These are phyloP conservation scores for Camellia granthamiana DNA, from an alignment of 148 eudicot species.

Conservation along the genomic window DNA sequence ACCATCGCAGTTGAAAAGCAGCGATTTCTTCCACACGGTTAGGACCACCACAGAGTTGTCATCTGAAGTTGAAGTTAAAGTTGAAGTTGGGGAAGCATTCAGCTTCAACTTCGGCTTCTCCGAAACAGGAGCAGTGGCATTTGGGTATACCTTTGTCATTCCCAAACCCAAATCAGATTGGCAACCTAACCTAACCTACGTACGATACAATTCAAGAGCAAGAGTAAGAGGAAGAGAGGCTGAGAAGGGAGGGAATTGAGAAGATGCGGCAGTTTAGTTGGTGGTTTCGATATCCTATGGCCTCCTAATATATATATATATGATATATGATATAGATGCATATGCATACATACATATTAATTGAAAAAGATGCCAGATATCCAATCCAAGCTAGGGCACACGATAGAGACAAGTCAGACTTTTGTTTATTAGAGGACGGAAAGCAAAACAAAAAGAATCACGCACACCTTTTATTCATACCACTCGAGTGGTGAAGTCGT, in stretches of 20 bases:
- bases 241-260: too few species aligned
- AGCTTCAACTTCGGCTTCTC: neutral
- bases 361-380: too few species aligned
- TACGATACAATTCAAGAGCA: neutral
- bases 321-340: neutral
- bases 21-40: slow-evolving; percentile 80
- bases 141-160: slow-evolving; percentile 37
- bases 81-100: neutral
- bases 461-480: too few species aligned
- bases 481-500: neutral
- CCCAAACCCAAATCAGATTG: neutral
- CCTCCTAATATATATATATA: too few species aligned
- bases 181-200: neutral
- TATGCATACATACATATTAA: too few species aligned
- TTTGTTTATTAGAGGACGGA: neutral
- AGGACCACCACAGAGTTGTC: slow-evolving; percentile 31
- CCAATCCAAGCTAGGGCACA: too few species aligned
- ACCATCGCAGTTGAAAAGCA: slow-evolving; percentile 63
- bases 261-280: too few species aligned
- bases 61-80: neutral
- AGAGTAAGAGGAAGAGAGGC: neutral
- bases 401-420: too few species aligned
- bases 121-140: slow-evolving; percentile 14
- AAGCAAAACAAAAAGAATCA: neutral
- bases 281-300: too few species aligned